A percentile compares a stretch with the other conserved stretches of the same genome.
Conservation (phyloP, 495 filamentous ascomycete genomes). For the Glonium stellatum region DNA sequence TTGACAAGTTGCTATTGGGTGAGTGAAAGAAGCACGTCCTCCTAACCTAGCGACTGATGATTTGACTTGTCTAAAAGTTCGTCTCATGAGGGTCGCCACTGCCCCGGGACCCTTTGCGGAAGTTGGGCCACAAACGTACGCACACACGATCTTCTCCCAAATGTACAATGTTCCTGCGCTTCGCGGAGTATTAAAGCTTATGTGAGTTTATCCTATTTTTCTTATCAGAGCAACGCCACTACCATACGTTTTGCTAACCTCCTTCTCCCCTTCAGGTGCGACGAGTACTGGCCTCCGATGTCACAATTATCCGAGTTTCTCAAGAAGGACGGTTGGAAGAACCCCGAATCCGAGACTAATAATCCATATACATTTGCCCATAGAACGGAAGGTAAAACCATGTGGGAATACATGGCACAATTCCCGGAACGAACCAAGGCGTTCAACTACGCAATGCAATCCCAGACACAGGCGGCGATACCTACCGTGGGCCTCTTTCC, state of each 20-base stretch:
- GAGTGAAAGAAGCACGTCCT: not conserved
- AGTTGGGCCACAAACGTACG: constrained; percentile 15
- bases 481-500: constrained; percentile 15
- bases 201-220: not conserved
- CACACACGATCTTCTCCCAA: constrained; percentile 27
- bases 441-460: constrained; percentile 26
- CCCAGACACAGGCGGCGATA: constrained; percentile 11
- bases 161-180: constrained; percentile 18
- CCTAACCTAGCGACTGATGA: not conserved
- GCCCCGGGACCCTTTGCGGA: not conserved
- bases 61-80: not conserved
- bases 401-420: constrained; percentile 20
- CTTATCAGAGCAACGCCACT: not conserved
- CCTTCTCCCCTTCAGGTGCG: constrained; percentile 8
- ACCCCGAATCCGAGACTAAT: constrained; percentile 15
- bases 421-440: constrained; percentile 15
- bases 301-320: constrained; percentile 19
- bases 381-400: constrained; percentile 11
- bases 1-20: not conserved
- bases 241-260: not conserved
- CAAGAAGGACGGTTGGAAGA: constrained; percentile 15
- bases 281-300: constrained; percentile 11
- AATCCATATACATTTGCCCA: constrained; percentile 27
- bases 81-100: constrained; percentile 5
- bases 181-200: constrained; percentile 5